Evolutionary conservation across 2,329 filamentous ascomycete species (phyloP), one percentile per base, ranked within the genome.

Genomic region (Colletotrichum costaricense): DNA sequence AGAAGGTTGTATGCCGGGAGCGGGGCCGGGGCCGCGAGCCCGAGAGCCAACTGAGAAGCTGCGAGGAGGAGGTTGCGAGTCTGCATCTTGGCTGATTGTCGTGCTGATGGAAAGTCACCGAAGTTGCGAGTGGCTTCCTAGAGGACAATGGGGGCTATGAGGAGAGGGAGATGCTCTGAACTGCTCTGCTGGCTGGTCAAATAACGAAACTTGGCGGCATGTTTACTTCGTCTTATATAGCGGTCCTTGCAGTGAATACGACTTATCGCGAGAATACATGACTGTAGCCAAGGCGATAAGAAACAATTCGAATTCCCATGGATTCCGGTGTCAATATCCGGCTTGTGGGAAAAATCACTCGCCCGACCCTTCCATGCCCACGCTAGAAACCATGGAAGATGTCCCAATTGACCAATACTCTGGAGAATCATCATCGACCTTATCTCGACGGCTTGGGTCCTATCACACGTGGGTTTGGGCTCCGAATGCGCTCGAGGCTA

Each of bases 1-100:
- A 68, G 69, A 2, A 65, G 35, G 55, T 66, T 49, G 66, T 56
- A 35, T 38, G n/a, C 59, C 24, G 57, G 59, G 26, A 66, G 28
- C 16, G 71, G 67, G 1, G 60, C 67, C 30, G 67, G 67, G 9
- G 71, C 71, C 12, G 71, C 71, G 8, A 73, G 71, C 49, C 67
- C 67, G 28, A 70, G 22, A 38, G 67, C 67, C 60, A 73, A 46
- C 30, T 71, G 60, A 16, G 67, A 73, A 2, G 67, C 71, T 7
- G 56, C 62, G 22, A 71, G 56, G 22, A 73, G 49, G 22, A 73
- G 9, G 35, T 26, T 71, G 19, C 55, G 56, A 22, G 60, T 62
- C 28, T 73, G 67, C 71, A 66, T 73, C 35, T 66, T 63, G 62
- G 9, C 56, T 60, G 54, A 19, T 26, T 33, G 22, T 16, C n/a